Evolutionary conservation across 805 yeast species (phyloP).

Genomic region (Nakazawaea siamensis): DNA sequence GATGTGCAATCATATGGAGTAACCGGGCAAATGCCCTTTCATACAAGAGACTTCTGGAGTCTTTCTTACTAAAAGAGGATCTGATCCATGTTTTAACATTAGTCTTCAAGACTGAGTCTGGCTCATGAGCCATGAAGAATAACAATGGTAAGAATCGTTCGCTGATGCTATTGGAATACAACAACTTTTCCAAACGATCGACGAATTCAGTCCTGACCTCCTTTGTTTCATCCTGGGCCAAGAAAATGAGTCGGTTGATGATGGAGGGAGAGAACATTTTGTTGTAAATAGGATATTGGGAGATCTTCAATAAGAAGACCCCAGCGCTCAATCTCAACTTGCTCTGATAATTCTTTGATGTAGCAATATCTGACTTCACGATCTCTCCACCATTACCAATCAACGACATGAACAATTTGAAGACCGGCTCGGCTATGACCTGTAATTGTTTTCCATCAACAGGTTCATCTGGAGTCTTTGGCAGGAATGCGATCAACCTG

Average conservation of each 20-base stretch:
- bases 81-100: conserved; percentile 64
- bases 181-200: conserved; percentile 37
- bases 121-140: conserved; percentile 74
- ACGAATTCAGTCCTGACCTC: conserved; percentile 49
- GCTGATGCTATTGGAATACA: conserved; percentile 47
- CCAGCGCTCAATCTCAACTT: conserved; percentile 67
- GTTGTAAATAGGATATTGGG: conserved; percentile 44
- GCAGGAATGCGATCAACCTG: conserved; percentile 2
- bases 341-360: conserved; percentile 56
- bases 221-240: conserved; percentile 60
- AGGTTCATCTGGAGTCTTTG: neutral
- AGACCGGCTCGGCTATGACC: conserved; percentile 49
- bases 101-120: conserved; percentile 38
- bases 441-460: conserved; percentile 27
- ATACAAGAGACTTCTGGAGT: conserved; percentile 34
- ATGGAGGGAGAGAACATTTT: conserved; percentile 42
- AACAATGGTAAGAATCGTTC: conserved; percentile 59
- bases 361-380: conserved; percentile 41
- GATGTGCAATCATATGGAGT: conserved; percentile 67
- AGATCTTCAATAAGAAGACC: conserved; percentile 51
- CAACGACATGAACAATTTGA: conserved; percentile 58
- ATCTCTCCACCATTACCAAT: conserved; percentile 77
- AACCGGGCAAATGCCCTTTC: conserved; percentile 65
- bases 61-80: conserved; percentile 39
- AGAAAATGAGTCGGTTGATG: conserved; percentile 43